Conservation (phyloP, 495 filamentous ascomycete genomes). For the Ascodesmis nigricans region DNA sequence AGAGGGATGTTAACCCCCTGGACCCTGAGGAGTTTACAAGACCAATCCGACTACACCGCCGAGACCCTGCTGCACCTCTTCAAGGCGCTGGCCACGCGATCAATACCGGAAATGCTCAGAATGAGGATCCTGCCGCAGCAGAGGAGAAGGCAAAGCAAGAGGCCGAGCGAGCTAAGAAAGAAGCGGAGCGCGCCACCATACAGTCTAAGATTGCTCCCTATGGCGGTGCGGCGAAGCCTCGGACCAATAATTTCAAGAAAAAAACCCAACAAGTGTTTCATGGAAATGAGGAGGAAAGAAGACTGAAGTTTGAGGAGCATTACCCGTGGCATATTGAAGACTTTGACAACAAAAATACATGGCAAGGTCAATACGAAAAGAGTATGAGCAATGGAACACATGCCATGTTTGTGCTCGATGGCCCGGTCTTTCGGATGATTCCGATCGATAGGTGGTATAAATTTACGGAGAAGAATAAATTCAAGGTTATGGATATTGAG, state of each 20-base stretch:
- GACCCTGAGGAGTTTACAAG: constrained; percentile 65
- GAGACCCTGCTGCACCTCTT: constrained; percentile 57
- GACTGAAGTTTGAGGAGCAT: constrained; percentile 81
- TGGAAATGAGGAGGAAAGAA: constrained; percentile 53
- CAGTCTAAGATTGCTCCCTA: constrained; percentile 71
- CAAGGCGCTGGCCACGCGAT: constrained; percentile 21
- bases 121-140: constrained; percentile 2
- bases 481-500: constrained; percentile 59
- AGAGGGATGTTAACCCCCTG: constrained; percentile 43
- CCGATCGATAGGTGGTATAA: constrained; percentile 91
- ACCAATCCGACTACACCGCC: constrained; percentile 69
- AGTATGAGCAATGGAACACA: constrained; percentile 54
- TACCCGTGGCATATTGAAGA: constrained; percentile 94
- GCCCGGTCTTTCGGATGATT: constrained; percentile 53
- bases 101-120: constrained; percentile 25
- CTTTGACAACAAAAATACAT: constrained; percentile 77
- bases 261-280: constrained; percentile 46
- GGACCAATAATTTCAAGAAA: constrained; percentile 49
- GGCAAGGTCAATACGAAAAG: constrained; percentile 76
- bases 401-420: constrained; percentile 50
- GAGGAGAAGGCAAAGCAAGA: constrained; percentile 52
- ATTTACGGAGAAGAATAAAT: constrained; percentile 62
- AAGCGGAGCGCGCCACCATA: constrained; percentile 61
- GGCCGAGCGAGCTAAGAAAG: constrained; percentile 48
- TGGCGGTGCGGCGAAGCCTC: constrained; percentile 31